These are phyloP conservation scores for Cyberlindnera maclurae DNA, from an alignment of 805 yeast genomes.

Conservation along the genomic window DNA sequence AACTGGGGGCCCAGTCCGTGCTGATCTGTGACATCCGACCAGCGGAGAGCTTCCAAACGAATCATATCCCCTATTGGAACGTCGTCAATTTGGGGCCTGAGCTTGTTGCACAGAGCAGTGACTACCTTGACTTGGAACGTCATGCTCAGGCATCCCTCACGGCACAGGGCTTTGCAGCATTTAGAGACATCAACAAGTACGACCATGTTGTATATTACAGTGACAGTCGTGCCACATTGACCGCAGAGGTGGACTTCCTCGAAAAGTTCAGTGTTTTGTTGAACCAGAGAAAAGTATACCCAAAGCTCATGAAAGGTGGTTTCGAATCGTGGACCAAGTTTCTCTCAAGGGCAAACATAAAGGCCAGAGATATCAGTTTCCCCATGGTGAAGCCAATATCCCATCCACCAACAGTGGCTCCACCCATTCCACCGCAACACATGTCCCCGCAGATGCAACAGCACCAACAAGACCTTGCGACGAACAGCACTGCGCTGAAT, in stretches of 20 bases:
- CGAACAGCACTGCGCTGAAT: too few relatives aligned
- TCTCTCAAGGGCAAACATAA: conserved; percentile 24
- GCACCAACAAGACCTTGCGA: too few relatives aligned
- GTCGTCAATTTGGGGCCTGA: conserved; percentile 36
- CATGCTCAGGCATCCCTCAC: conserved; percentile 3
- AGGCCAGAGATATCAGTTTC: conserved; percentile 15
- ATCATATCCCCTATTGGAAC: conserved; percentile 32
- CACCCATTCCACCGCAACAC: conserved; percentile 14
- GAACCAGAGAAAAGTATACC: conserved; percentile 6
- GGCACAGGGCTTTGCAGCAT: conserved; percentile 12
- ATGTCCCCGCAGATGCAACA: conserved; percentile 2
- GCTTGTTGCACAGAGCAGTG: conserved; percentile 27
- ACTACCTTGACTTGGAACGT: conserved; percentile 23
- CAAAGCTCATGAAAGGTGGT: conserved; percentile 36
- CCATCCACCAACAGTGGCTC: conserved; percentile 24
- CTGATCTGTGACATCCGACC: conserved; percentile 36
- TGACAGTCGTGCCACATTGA: conserved; percentile 29
- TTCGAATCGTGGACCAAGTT: conserved; percentile 36
- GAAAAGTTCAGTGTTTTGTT: conserved; percentile 24
- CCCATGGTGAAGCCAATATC: conserved; percentile 19
- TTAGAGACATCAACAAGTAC: conserved; percentile 27
- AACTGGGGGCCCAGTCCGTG: conserved; percentile 33
- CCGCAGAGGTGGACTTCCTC: conserved; percentile 26
- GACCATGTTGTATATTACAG: conserved; percentile 33
- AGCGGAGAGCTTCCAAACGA: conserved; percentile 24